phyloP scores from a whole-genome alignment of 2,329 filamentous ascomycete species.

The Moelleriella libera region DNA sequence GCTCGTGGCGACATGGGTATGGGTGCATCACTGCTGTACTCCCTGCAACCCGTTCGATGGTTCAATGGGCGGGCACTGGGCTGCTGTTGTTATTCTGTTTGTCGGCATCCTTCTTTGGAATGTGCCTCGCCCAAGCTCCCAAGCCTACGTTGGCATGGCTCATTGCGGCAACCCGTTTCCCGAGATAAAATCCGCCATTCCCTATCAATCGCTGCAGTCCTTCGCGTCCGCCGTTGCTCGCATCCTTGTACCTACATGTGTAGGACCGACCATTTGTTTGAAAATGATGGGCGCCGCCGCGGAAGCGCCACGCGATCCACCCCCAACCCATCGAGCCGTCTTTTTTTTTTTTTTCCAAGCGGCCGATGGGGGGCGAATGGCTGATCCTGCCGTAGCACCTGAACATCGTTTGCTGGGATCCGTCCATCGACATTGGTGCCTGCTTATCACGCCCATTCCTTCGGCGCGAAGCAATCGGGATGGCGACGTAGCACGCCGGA shows the following conservation, averaged over 20 bases:
- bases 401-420: too few relatives aligned
- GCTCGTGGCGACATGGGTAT: not conserved
- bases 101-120: not conserved
- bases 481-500: too few relatives aligned
- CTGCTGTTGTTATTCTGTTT: not conserved
- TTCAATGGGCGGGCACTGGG: too few relatives aligned
- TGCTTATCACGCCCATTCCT: too few relatives aligned
- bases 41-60: too few relatives aligned
- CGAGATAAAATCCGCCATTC: too few relatives aligned
- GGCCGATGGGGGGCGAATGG: not conserved
- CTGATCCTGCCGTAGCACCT: not conserved
- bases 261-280: not conserved
- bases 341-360: not conserved
- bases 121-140: not conserved
- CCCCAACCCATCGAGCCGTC: not conserved
- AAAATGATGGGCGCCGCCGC: not conserved
- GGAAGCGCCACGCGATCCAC: not conserved
- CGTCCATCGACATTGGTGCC: too few relatives aligned
- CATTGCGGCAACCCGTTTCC: too few relatives aligned
- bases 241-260: not conserved
- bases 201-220: too few relatives aligned
- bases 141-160: too few relatives aligned
- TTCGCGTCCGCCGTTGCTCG: not conserved
- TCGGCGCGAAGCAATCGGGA: too few relatives aligned
- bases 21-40: not conserved